A percentile compares a stretch with the other conserved stretches of the same genome.
phyloP scores from a whole-genome alignment of 441 rosid genomes.

The Biscutella laevigata region DNA sequence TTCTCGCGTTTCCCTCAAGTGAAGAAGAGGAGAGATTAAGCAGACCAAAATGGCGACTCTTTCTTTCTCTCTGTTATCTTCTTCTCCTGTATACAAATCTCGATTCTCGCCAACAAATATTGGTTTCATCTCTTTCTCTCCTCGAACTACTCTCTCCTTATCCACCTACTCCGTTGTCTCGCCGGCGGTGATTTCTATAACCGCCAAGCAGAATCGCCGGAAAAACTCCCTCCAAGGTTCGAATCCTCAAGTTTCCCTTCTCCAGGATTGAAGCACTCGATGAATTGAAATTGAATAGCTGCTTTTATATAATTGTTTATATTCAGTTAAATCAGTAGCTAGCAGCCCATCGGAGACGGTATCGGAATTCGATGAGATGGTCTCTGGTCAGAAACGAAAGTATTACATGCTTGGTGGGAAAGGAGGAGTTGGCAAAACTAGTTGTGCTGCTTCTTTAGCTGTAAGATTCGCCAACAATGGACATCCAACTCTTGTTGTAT shows the following conservation, averaged over 20 bases:
- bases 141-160: slow-evolving; percentile 22
- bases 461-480: slow-evolving; percentile 83
- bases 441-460: slow-evolving; percentile 90
- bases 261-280: too few relatives aligned
- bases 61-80: slow-evolving; percentile 26
- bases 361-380: slow-evolving; percentile 71
- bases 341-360: slow-evolving; percentile 48
- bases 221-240: slow-evolving; percentile 42
- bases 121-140: slow-evolving; percentile 32
- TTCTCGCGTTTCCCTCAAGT: background rate
- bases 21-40: slow-evolving; percentile 1
- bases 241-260: background rate
- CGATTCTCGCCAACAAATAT: slow-evolving; percentile 16
- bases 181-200: slow-evolving; percentile 26
- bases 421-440: slow-evolving; percentile 96
- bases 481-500: slow-evolving; percentile 87
- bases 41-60: slow-evolving; percentile 34
- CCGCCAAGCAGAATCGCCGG: slow-evolving; percentile 28
- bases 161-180: slow-evolving; percentile 18
- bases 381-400: slow-evolving; percentile 53
- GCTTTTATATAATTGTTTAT: too few relatives aligned
- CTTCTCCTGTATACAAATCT: slow-evolving; percentile 24
- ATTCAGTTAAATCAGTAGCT: slow-evolving; percentile 58
- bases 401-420: slow-evolving; percentile 91
- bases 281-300: too few relatives aligned